Base-by-base conservation (phyloP, 2,329 filamentous ascomycete genomes). In the Fusarium sp. region DNA sequence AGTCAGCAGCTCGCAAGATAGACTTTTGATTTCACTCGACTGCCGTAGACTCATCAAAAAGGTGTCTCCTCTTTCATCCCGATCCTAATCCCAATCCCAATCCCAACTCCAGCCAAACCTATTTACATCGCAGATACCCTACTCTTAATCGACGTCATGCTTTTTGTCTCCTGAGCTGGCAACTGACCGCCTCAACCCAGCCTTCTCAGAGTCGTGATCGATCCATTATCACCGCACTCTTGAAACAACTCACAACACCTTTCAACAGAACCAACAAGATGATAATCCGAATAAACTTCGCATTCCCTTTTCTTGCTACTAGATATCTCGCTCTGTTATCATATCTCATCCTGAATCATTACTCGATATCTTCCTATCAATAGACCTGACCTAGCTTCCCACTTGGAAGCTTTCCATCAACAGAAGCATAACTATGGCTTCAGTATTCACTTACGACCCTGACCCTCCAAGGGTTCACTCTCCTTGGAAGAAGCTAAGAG, bases 401-500 rank as follows among this genome's bases (percentile, higher is more conserved):
- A 17, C 13, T 28, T 10, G 15, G 10, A 22, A 48, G 15, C 33
- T 32, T 14, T 33, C n/a, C 22, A 13, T 13, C 30, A 35, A 22
- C 41, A 22, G n/a, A 41, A 33, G 20, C 22, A 24, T 14, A 32
- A 71, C 11, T 55, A 96, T 96, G 92, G 95, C 96, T 60, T 97
- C 95, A 14, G 93, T 99, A 71, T 99, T 99, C 78, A 97, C 95
- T 0, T 99, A 92, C 77, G 93, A 97, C 65, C 90, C 93, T 4
- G 91, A 97, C 69, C 93, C 94, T 45, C 92, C 93, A 3, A 85
- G 92, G 77, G 93, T 98, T 35, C 91, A 92, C 15, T 98, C 95
- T 19, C 96, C 96, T 17, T 99, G 96, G 96, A 86, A 91, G 51
- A 88, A 84, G 13, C 86, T 89, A 1, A 81, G 83, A 39, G 82